Base-by-base conservation (phyloP, 164 flowering plant species). In the Litsea cubeba region DNA sequence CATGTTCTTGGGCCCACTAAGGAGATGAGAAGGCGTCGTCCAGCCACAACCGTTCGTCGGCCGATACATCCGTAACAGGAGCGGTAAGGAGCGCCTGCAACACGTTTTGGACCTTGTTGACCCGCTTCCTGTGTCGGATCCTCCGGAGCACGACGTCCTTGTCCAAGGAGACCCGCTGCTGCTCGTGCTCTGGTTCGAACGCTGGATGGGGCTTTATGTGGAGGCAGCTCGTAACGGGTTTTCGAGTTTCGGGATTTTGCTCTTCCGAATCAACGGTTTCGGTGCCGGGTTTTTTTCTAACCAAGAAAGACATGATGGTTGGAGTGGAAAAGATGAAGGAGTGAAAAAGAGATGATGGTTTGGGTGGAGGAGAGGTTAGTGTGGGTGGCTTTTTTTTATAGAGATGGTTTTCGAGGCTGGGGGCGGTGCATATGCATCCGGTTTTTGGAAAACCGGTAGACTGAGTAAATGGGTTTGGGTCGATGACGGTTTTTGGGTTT, bases 101-200 rank as follows among this genome's bases (percentile, higher is more conserved):
- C 54, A 73, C 79, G 25, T 65, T 78, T 46, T 62, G 74, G 72
- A 87, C 65, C 75, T 79, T 87, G 80, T 74, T 82, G 15, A 84
- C 68, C 54, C 83, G 50, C 75, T 82, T 88, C 71, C 83, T 88
- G 46, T 85, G 86, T 5, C 92, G 88, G 65, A 90, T 86, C 0
- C 94, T 86, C 73, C 86, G 74, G 32, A 91, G 90, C 12, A 91
- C 88, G 11, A 64, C 84, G 11, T 85, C 87, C 80, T 78, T 91
- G 77, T 85, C 88, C 17, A 89, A 78, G 1, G 82, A 57, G 10
- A 17, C 32, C 65, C 35, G 50, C 12, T 72, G 67, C 46, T 12
- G 40, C 20, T 14, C 22, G 0, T 12, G 18, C 28, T 75, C 74
- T 0, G 79, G 32, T 28, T 72, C 40, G 15, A 54, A 32, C 10